Evolutionary conservation across 768 basidiomycete genomes (phyloP), one percentile per base, ranked within the genome.

Genomic region (Suillus bovinus): DNA sequence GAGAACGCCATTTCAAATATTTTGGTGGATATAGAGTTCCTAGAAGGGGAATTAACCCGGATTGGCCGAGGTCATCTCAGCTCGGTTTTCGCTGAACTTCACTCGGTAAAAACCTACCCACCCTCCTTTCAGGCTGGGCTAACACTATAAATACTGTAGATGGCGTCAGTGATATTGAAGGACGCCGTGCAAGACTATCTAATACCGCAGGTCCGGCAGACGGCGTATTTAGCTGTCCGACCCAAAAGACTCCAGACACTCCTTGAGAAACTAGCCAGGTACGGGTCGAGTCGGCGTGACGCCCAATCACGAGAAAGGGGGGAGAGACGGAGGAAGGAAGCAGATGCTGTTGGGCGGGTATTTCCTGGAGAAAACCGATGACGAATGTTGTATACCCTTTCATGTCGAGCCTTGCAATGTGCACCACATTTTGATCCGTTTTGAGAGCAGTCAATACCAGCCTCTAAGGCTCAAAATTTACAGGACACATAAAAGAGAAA

Each of bases 1-100:
- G 94, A 98, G 69, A 89, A 91, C 68, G 94, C 92, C 1, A 82
- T 97, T 47, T 85, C 89, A 36, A 96, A 96, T 67, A 83, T 98
- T 55, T 78, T 91, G 59, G 84, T 90, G 53, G 96, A 98, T 71
- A 84, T 95, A 63, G 86, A 88, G 62, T 97, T 96, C 74, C 81
- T 98, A 59, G 93, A 96, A 65, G 86, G 86, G n/a, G 91, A 94
- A 68, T 84, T 96, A 66, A 87, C 85, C 67, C 79, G 87, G 50
- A 87, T 90, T 59, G 92, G 89, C 24, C 82, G 90, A 68, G 77
- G 82, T 2, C 87, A 92, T 71, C 80, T 96, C 27, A 82, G 81
- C 59, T 76, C 84, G 13, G 88, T 87, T 17, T 96, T 98, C 73
- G 75, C 81, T 24, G 94, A 96, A 72, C 78, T 98, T 63, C 90